Conservation (phyloP, 345 rosid species). For the Eucalyptus sp. region DNA sequence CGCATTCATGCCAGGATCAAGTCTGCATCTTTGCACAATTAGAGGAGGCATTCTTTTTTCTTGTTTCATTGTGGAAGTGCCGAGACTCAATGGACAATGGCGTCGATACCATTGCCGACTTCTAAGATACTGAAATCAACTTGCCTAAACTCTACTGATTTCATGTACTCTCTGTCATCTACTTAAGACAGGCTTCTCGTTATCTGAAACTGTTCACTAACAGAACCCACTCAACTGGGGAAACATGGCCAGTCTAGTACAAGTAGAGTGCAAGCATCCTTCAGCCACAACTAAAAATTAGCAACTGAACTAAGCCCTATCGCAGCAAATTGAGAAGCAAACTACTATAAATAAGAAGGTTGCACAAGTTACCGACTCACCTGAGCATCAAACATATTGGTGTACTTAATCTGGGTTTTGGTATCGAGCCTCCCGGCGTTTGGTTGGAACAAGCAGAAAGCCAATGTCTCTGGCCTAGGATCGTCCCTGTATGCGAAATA, state of each 20-base stretch:
- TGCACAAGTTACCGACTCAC: conserved; percentile 4
- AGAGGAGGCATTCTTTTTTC: neutral
- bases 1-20: neutral
- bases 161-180: neutral
- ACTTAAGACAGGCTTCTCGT: neutral
- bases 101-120: neutral
- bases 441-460: conserved; percentile 73
- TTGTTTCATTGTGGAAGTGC: neutral
- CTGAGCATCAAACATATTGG: conserved; percentile 98
- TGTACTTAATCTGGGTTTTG: conserved; percentile 63
- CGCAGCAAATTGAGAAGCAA: neutral
- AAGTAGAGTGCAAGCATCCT: neutral
- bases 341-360: neutral
- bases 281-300: neutral
- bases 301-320: neutral
- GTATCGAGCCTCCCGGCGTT: conserved; percentile 65
- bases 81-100: neutral
- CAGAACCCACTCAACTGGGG: neutral
- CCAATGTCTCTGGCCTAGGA: conserved; percentile 65
- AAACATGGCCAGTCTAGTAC: neutral
- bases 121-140: neutral
- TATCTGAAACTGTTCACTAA: neutral
- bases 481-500: conserved; percentile 72
- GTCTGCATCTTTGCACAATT: neutral
- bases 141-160: neutral